phyloP scores from a whole-genome alignment of 2,329 filamentous ascomycete genomes.

The Claviceps citrina region DNA sequence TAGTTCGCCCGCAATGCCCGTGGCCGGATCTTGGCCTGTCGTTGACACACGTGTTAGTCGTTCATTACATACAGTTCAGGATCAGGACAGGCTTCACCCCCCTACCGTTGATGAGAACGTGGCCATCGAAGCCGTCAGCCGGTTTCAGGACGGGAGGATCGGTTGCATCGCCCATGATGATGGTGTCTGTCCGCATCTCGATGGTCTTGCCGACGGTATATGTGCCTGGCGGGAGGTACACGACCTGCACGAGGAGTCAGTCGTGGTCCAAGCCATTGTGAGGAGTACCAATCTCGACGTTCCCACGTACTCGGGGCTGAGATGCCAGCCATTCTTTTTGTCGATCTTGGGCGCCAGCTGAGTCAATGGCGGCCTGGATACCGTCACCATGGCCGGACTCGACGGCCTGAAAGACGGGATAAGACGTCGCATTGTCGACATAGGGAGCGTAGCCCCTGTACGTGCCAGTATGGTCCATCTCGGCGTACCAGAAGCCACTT shows the following conservation, averaged over 20 bases:
- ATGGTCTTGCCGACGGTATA: conserved; percentile 26
- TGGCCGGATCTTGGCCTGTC: conserved; percentile 19
- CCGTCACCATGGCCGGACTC: conserved; percentile 20
- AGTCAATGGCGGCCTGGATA: conserved; percentile 26
- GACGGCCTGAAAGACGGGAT: conserved; percentile 24
- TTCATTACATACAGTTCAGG: not conserved
- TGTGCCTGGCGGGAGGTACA: conserved; percentile 28
- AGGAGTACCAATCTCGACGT: not conserved
- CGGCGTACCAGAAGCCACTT: conserved; percentile 26
- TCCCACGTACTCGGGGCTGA: conserved; percentile 21
- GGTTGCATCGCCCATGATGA: conserved; percentile 30
- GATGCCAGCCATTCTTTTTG: conserved; percentile 25
- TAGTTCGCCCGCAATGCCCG: conserved; percentile 19
- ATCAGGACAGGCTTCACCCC: too few species aligned
- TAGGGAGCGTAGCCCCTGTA: conserved; percentile 26
- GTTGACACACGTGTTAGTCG: not conserved
- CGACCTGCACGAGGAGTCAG: conserved; percentile 13
- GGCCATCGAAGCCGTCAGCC: conserved; percentile 19
- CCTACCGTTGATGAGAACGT: conserved; percentile 20
- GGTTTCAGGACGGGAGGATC: conserved; percentile 28
- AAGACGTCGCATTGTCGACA: conserved; percentile 21
- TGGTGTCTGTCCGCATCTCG: conserved; percentile 27
- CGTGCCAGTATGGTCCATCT: conserved; percentile 25
- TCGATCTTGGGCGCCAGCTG: conserved; percentile 18
- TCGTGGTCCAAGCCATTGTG: not conserved